phyloP scores from a whole-genome alignment of 345 rosid genomes.

The Limnanthes douglasii region DNA sequence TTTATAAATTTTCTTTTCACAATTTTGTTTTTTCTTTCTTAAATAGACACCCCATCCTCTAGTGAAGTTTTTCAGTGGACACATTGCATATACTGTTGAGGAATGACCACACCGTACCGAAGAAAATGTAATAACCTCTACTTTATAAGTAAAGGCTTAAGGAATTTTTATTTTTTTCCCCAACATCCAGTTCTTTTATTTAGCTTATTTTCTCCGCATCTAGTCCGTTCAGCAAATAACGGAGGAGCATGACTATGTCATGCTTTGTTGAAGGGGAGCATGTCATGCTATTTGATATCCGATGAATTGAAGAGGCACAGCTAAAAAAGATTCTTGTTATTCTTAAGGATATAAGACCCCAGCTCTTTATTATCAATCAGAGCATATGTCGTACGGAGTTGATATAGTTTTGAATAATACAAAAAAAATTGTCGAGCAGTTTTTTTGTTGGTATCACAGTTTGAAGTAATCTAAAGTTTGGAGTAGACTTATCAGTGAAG shows the following conservation, averaged over 20 bases:
- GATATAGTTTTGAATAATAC: too few species aligned
- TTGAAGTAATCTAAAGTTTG: too few species aligned
- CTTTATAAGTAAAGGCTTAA: constrained; percentile 32
- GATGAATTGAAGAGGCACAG: constrained; percentile 62
- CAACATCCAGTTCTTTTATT: constrained; percentile 26
- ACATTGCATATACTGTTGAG: constrained; percentile 76
- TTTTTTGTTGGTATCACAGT: too few species aligned
- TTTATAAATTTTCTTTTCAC: constrained; percentile 34
- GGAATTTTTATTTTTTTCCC: constrained; percentile 16
- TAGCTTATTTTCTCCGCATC: constrained; percentile 55
- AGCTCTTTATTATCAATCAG: too few species aligned
- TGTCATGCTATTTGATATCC: too few species aligned
- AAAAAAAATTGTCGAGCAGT: too few species aligned
- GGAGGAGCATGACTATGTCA: constrained; percentile 87
- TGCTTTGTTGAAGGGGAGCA: too few species aligned
- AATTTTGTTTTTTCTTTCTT: constrained; percentile 51
- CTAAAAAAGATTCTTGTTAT: constrained; percentile 50
- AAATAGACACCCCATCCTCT: constrained; percentile 34
- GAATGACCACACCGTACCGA: constrained; percentile 81
- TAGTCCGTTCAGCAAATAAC: constrained; percentile 69
- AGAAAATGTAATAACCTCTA: constrained; percentile 60
- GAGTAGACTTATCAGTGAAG: too few species aligned
- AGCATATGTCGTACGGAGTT: too few species aligned
- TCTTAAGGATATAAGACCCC: too few species aligned
- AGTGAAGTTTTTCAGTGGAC: constrained; percentile 66